Percentiles rank a stretch among this genome's conserved stretches.
These are phyloP conservation scores for Pelargonium nanum DNA, from an alignment of 345 rosid species.

Conservation along the genomic window DNA sequence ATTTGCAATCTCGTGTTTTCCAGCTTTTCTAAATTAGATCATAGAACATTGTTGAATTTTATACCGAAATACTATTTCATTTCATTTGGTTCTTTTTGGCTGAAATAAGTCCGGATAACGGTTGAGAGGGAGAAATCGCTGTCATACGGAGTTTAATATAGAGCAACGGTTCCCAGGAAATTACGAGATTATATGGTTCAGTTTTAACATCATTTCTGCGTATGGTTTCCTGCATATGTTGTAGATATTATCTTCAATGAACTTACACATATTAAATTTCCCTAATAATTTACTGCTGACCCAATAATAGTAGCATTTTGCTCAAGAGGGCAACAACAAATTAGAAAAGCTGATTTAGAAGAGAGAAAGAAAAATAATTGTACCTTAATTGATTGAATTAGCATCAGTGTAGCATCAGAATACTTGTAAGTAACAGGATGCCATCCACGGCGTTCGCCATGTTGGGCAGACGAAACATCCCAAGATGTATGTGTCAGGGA, in stretches of 20 bases:
- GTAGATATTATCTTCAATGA: background rate
- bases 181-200: no score
- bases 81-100: background rate
- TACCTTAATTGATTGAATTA: slow-evolving; percentile 77
- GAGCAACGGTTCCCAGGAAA: no score
- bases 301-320: no score
- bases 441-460: slow-evolving; percentile 82
- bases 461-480: slow-evolving; percentile 75
- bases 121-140: no score
- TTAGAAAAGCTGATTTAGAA: background rate
- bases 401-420: slow-evolving; percentile 65
- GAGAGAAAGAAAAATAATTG: background rate
- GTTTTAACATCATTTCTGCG: no score
- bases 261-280: background rate
- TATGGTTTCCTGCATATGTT: no score
- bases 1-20: background rate
- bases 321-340: no score
- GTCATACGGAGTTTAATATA: no score
- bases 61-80: no score
- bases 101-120: background rate
- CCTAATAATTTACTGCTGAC: background rate
- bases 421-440: slow-evolving; percentile 77
- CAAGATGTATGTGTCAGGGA: slow-evolving; percentile 71
- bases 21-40: background rate
- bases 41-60: background rate